phyloP scores from a whole-genome alignment of 2,329 filamentous ascomycete species.

The Colletotrichum sp. region DNA sequence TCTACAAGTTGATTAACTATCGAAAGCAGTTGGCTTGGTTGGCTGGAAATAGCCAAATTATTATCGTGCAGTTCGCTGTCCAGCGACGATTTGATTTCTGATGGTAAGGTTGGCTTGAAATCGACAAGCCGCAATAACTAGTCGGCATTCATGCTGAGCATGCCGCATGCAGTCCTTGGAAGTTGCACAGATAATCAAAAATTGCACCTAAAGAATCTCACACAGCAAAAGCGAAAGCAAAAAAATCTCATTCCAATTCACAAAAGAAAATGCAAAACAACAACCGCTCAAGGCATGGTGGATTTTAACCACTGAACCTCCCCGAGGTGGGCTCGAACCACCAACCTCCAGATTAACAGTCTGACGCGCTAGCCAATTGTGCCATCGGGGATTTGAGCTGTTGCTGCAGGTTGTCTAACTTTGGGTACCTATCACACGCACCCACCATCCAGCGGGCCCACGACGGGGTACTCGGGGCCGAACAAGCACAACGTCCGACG shows the following conservation, averaged over 20 bases:
- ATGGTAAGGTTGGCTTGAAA: background rate
- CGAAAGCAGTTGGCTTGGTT: background rate
- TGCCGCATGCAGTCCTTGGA: background rate
- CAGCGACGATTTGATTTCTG: background rate
- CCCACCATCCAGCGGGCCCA: background rate
- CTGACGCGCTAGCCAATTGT: conserved; percentile 23
- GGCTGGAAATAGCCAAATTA: background rate
- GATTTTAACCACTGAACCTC: background rate
- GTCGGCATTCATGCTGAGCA: background rate
- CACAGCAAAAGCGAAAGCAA: background rate
- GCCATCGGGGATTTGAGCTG: conserved; percentile 18
- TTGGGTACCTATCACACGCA: background rate
- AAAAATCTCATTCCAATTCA: no score
- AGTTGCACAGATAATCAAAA: background rate
- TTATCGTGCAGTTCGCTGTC: background rate
- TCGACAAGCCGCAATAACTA: background rate
- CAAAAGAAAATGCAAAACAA: background rate
- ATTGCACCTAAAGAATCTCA: background rate
- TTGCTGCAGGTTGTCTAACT: fast-evolving
- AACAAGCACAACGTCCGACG: background rate
- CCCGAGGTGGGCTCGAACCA: conserved; percentile 23
- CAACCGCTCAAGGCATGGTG: fast-evolving
- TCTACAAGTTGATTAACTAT: background rate
- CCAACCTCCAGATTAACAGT: conserved; percentile 23
- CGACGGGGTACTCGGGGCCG: background rate